These are phyloP conservation scores for Ensete glaucum DNA, from an alignment of 176 grass and related monocot genomes.

Conservation along the genomic window DNA sequence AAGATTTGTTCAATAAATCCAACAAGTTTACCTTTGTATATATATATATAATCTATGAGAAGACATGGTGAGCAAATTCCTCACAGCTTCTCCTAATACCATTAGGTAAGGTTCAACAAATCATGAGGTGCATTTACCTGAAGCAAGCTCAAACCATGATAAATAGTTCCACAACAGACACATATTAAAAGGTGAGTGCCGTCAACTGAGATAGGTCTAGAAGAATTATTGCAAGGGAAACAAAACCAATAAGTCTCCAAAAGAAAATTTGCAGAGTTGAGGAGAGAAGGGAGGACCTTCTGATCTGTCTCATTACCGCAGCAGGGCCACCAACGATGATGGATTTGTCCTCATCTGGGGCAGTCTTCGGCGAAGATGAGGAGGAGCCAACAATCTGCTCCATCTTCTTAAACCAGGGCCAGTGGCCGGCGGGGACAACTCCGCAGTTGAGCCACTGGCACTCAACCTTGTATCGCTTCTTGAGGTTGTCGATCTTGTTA, in stretches of 20 bases:
- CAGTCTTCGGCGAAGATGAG: slow-evolving; percentile 28
- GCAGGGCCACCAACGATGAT: slow-evolving; percentile 5
- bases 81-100: too few relatives aligned
- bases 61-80: too few relatives aligned
- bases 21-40: too few relatives aligned
- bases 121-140: too few relatives aligned
- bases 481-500: slow-evolving; percentile 96
- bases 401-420: slow-evolving; percentile 88
- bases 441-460: slow-evolving; percentile 51
- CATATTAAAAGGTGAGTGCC: not conserved
- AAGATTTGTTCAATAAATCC: too few relatives aligned
- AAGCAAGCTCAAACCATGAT: not conserved
- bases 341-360: slow-evolving; percentile 14
- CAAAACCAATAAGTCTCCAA: not conserved
- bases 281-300: slow-evolving; percentile 32
- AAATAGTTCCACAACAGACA: not conserved
- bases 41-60: too few relatives aligned
- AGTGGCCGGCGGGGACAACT: slow-evolving; percentile 31
- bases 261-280: not conserved
- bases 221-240: not conserved
- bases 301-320: slow-evolving; percentile 34
- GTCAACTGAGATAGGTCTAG: not conserved
- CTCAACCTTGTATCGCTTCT: slow-evolving; percentile 93
- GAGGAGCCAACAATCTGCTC: slow-evolving; percentile 58
- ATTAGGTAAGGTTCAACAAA: too few relatives aligned